These are phyloP conservation scores for Wickerhamomyces sp. DNA, from an alignment of 1,139 yeast genomes.

Conservation along the genomic window DNA sequence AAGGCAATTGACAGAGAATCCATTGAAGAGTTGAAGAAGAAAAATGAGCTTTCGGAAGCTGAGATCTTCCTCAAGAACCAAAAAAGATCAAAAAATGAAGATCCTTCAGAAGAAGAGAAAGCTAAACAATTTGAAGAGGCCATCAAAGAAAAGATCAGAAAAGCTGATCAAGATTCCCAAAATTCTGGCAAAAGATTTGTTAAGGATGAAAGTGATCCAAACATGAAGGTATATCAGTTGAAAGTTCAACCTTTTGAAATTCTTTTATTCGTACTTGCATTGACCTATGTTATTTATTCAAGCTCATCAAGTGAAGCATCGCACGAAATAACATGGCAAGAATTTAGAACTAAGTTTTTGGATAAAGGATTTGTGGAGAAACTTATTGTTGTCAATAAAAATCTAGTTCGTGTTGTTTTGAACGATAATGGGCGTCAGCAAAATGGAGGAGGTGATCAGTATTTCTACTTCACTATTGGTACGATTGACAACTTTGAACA, in stretches of 20 bases:
- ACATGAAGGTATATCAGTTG: constrained; percentile 25
- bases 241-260: constrained; percentile 31
- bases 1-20: constrained; percentile 20
- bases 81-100: not conserved
- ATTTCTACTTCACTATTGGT: constrained; percentile 64
- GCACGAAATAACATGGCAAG: constrained; percentile 50
- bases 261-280: constrained; percentile 26
- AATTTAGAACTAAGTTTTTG: constrained; percentile 58
- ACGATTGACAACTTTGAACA: constrained; percentile 71
- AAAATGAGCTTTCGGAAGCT: constrained; percentile 5
- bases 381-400: constrained; percentile 60
- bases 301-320: constrained; percentile 26
- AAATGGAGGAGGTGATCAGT: constrained; percentile 38
- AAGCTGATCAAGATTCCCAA: constrained; percentile 2
- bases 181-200: constrained; percentile 20
- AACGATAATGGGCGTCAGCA: constrained; percentile 52
- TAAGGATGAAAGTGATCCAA: constrained; percentile 28
- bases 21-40: constrained; percentile 2
- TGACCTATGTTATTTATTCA: constrained; percentile 27
- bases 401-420: constrained; percentile 60
- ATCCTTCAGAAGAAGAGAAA: constrained; percentile 8
- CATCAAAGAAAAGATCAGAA: constrained; percentile 3
- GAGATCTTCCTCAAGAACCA: not conserved
- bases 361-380: constrained; percentile 65
- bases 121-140: constrained; percentile 15